These are phyloP conservation scores for Pyrus betulifolia DNA, from an alignment of 306 rosid genomes.

Conservation along the genomic window DNA sequence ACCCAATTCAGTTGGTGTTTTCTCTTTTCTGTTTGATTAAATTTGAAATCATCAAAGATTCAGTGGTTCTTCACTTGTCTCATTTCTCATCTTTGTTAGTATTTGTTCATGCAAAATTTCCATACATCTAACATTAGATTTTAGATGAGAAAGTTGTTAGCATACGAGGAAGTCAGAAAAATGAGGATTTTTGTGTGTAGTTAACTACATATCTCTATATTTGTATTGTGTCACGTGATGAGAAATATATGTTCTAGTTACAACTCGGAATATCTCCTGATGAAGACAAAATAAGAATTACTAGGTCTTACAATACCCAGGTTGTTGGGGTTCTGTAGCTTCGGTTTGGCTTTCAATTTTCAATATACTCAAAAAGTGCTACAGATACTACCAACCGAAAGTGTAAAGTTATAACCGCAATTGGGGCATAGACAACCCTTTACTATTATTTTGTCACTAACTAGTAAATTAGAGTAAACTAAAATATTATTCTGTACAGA, in stretches of 20 bases:
- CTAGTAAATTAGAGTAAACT: neutral
- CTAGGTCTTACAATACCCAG: neutral
- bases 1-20: neutral
- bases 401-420: slow-evolving; percentile 3
- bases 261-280: too few species aligned
- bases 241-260: too few species aligned
- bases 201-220: too few species aligned
- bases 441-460: neutral
- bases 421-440: neutral
- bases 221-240: too few species aligned
- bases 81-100: neutral
- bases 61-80: neutral
- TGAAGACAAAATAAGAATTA: too few species aligned
- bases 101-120: neutral
- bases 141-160: too few species aligned
- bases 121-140: too few species aligned
- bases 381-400: slow-evolving; percentile 5
- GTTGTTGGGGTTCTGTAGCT: neutral
- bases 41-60: neutral
- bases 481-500: neutral
- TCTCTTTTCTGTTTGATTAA: neutral
- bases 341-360: neutral
- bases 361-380: neutral
- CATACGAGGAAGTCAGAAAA: too few species aligned
- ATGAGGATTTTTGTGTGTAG: too few species aligned